A percentile compares a stretch with the other conserved stretches of the same genome.
These are phyloP conservation scores for Penicillium tannophilum DNA, from an alignment of 495 filamentous ascomycete genomes.

Conservation along the genomic window DNA sequence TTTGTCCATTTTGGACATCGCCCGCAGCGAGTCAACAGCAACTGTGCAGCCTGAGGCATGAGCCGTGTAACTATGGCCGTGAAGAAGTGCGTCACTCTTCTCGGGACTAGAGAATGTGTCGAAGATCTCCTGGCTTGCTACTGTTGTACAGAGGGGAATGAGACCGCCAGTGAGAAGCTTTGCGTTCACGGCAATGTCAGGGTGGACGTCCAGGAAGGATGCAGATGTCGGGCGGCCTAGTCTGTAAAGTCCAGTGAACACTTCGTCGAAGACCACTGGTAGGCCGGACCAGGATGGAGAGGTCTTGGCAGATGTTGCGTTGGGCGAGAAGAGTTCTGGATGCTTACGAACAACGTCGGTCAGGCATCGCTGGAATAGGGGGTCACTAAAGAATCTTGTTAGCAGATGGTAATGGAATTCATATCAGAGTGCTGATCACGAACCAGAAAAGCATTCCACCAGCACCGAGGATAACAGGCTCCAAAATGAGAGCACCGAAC, in stretches of 20 bases:
- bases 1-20: constrained; percentile 57
- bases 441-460: constrained; percentile 78
- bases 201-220: constrained; percentile 63
- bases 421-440: constrained; percentile 20
- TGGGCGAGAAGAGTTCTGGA: constrained; percentile 47
- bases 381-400: constrained; percentile 54
- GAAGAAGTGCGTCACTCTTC: constrained; percentile 72
- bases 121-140: constrained; percentile 72
- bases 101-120: constrained; percentile 64
- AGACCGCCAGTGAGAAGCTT: constrained; percentile 79
- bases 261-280: constrained; percentile 76
- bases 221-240: constrained; percentile 66
- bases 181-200: constrained; percentile 75
- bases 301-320: constrained; percentile 12
- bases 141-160: constrained; percentile 70
- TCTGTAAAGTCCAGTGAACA: constrained; percentile 80
- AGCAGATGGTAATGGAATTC: constrained; percentile 13
- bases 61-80: constrained; percentile 82
- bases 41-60: constrained; percentile 77
- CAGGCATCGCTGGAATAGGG: constrained; percentile 72
- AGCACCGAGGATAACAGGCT: constrained; percentile 74
- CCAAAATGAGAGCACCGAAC: constrained; percentile 74
- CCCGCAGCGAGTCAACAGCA: constrained; percentile 58
- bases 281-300: constrained; percentile 63
- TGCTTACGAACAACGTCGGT: constrained; percentile 61